These are phyloP conservation scores for Diaporthe citri DNA, from an alignment of 2,329 filamentous ascomycete species.

Conservation along the genomic window DNA sequence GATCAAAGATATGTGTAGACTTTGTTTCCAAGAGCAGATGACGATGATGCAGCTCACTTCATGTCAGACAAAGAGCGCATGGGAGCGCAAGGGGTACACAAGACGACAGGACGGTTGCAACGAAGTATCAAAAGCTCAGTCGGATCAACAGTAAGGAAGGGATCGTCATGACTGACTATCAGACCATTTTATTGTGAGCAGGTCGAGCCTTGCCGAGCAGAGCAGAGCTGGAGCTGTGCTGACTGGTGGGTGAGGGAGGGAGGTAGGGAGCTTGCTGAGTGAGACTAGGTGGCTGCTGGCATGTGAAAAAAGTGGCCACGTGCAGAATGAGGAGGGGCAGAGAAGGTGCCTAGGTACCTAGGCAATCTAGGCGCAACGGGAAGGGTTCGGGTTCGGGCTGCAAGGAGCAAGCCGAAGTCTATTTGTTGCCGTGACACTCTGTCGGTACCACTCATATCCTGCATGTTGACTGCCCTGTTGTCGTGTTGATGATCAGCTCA, in stretches of 20 bases:
- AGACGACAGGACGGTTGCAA: neutral
- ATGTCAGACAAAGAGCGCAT: slow-evolving; percentile 28
- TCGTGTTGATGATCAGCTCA: neutral
- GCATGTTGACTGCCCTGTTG: neutral
- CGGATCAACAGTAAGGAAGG: slow-evolving; percentile 12
- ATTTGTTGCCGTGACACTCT: slow-evolving; percentile 10
- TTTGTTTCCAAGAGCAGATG: slow-evolving; percentile 2
- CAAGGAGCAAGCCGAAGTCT: neutral
- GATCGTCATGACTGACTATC: slow-evolving; percentile 29
- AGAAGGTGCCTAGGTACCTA: neutral
- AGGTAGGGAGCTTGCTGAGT: neutral
- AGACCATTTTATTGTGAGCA: slow-evolving; percentile 18
- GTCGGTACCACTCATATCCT: slow-evolving; percentile 7
- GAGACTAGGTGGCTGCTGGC: slow-evolving; percentile 1
- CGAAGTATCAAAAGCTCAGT: neutral
- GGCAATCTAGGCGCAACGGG: no score
- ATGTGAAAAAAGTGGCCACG: slow-evolving; percentile 28
- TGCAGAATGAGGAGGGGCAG: neutral
- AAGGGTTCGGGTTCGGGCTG: slow-evolving; percentile 19
- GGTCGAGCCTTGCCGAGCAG: slow-evolving; percentile 12
- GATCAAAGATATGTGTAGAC: neutral
- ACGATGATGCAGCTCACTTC: slow-evolving; percentile 14
- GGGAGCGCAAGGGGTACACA: neutral
- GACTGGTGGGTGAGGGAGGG: neutral
- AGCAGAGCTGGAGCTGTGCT: slow-evolving; percentile 14